Evolutionary conservation across 225 moss, liverwort and hornwort genomes (phyloP).

Genomic region (Pseudisothecium myosuroides): DNA sequence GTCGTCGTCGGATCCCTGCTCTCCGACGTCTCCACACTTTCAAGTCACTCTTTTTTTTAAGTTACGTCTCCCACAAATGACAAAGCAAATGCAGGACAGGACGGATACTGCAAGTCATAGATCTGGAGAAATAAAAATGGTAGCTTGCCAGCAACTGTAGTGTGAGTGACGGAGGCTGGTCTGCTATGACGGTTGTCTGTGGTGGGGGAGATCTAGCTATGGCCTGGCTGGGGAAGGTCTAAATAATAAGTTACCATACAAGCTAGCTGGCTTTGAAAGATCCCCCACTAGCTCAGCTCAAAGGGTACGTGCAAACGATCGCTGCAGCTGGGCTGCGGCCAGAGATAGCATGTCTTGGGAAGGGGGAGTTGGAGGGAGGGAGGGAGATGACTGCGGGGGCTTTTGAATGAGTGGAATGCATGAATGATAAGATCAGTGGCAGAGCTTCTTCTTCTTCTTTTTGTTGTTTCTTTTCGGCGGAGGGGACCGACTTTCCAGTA

Average conservation of each 20-base stretch:
- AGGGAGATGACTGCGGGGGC: neutral
- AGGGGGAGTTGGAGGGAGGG: neutral
- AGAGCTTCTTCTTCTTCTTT: neutral
- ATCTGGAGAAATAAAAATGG: neutral
- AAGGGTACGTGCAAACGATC: neutral
- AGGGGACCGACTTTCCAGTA: neutral
- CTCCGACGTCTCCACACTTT: neutral
- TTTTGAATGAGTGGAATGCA: neutral
- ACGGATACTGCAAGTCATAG: neutral
- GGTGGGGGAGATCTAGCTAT: neutral
- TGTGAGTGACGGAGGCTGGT: neutral
- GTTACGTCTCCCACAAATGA: neutral
- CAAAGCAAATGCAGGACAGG: neutral
- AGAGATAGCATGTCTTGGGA: neutral
- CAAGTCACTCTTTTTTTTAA: neutral
- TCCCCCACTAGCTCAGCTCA: neutral
- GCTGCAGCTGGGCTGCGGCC: neutral
- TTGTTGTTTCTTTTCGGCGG: neutral
- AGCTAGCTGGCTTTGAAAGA: neutral
- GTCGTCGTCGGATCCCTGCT: neutral
- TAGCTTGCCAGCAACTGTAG: neutral
- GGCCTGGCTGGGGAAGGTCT: neutral
- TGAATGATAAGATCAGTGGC: neutral
- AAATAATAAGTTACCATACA: neutral
- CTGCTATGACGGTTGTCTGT: neutral